A percentile compares a stretch with the other conserved stretches of the same genome.
These are phyloP conservation scores for Achaetomiella virescens DNA, from an alignment of 495 filamentous ascomycete species.

Conservation along the genomic window DNA sequence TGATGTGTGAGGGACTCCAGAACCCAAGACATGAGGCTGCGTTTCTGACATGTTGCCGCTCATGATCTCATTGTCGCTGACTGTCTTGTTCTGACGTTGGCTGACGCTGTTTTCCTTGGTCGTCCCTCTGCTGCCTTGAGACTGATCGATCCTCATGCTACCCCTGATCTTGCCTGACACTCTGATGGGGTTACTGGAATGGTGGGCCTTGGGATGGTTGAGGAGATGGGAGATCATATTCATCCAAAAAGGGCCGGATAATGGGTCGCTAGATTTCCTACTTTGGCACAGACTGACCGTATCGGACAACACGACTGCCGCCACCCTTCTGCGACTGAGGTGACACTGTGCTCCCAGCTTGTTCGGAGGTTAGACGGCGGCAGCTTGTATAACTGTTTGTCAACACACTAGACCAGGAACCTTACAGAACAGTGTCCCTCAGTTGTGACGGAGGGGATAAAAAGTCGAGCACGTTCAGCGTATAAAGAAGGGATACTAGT, in stretches of 20 bases:
- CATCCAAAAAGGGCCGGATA: too few relatives aligned
- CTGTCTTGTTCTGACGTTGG: background rate
- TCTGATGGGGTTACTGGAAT: background rate
- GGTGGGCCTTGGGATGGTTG: too few relatives aligned
- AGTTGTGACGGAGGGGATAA: too few relatives aligned
- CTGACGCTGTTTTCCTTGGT: background rate
- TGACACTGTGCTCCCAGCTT: background rate
- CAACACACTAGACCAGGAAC: background rate
- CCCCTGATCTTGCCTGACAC: background rate
- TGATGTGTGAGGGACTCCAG: too few relatives aligned
- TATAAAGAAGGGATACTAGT: background rate
- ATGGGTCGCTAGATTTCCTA: too few relatives aligned
- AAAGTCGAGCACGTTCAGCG: background rate
- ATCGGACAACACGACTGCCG: too few relatives aligned
- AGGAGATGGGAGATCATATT: too few relatives aligned
- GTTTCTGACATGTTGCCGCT: background rate
- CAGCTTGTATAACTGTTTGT: background rate
- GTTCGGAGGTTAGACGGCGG: constrained; percentile 1
- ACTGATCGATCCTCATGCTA: background rate
- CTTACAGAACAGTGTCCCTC: background rate
- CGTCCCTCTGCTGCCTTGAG: background rate
- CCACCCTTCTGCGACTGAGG: background rate
- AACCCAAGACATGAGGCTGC: background rate
- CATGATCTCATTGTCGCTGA: background rate
- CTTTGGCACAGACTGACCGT: too few relatives aligned